phyloP scores from a whole-genome alignment of 257 asterid species.

The Buddleja alternifolia region DNA sequence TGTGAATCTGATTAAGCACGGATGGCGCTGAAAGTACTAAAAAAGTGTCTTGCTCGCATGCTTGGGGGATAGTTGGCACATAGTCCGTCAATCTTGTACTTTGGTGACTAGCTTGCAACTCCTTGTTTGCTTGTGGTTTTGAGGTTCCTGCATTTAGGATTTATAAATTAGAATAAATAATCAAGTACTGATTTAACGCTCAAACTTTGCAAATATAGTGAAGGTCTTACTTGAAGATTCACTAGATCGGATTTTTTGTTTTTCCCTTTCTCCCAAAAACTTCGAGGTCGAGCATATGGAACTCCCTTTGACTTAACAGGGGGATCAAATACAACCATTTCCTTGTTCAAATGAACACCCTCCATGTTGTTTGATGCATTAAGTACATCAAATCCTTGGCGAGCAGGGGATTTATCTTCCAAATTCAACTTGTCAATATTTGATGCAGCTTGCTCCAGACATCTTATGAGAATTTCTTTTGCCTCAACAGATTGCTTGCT shows the following conservation, averaged over 20 bases:
- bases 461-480: neutral
- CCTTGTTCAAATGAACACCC: neutral
- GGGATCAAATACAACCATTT: neutral
- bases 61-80: too few species aligned
- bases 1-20: too few species aligned
- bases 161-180: too few species aligned
- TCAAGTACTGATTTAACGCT: too few species aligned
- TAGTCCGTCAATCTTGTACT: too few species aligned
- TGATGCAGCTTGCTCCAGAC: neutral
- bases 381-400: neutral
- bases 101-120: too few species aligned
- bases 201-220: too few species aligned
- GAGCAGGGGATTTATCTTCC: neutral
- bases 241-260: neutral
- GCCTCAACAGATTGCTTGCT: neutral
- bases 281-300: neutral
- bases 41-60: too few species aligned
- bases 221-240: neutral
- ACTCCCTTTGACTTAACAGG: neutral
- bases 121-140: too few species aligned
- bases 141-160: too few species aligned
- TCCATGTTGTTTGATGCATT: neutral
- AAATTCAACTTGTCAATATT: neutral
- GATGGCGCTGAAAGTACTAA: too few species aligned
- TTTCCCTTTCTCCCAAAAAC: neutral